Evolutionary conservation across 1,284 basidiomycete species (phyloP), one percentile per base, ranked within the genome.

Genomic region (Tilletia caries): DNA sequence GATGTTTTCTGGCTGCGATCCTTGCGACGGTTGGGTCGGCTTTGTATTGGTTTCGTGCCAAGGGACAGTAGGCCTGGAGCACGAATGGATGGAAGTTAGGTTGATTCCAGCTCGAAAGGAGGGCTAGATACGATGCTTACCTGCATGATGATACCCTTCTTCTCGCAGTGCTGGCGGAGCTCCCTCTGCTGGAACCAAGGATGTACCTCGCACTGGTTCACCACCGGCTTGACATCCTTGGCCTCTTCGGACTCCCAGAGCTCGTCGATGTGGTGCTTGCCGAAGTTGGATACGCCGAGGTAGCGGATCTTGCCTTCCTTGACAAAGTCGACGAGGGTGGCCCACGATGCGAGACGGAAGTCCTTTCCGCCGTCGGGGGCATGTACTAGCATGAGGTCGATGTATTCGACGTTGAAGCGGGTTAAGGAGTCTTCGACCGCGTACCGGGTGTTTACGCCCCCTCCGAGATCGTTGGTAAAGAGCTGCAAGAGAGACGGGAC

Each of bases 181-280:
- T 52, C 50, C 50, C 27, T 52, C 50, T 52, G 50, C 20, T 23
- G 23, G 27, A 52, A 52, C 23, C n/a, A 52, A 52, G 50, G 50
- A 52, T 52, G 50, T 8, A 23, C 10, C 50, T 52, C 50, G 20
- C n/a, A 23, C 27, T 52, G 50, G 20, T 52, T 52, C 1, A 23
- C n/a, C 10, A 52, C 27, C 8, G 50, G 27, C 50, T 29, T 23
- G 50, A 52, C 50, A 23, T 52, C 27, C 50, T 52, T 52, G 20
- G 23, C 50, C 20, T 52, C 50, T 52, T 52, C 50, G 10, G 50
- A 8, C 20, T 20, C 27, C 50, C 27, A 29, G 10, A 52, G 27
- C 50, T 52, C 50, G 2, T 52, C 50, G 3, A 52, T 29, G 3
- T 52, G 50, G 20, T 52, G 50, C 20, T 29, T 52, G 1, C 50